These are phyloP conservation scores for Diutina siamensis DNA, from an alignment of 1,139 yeast species.

Conservation along the genomic window DNA sequence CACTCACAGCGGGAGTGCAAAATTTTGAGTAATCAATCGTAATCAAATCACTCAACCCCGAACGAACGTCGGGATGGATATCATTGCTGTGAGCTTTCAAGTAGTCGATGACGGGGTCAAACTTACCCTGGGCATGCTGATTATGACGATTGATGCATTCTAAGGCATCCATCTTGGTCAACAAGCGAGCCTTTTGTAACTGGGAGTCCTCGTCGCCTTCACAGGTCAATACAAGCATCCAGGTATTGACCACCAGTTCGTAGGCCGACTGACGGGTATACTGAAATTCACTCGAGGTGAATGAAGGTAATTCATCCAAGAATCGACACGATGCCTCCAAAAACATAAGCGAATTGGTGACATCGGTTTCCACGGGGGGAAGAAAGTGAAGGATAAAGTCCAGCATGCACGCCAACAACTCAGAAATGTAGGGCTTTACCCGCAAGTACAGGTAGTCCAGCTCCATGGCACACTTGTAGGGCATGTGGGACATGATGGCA, in stretches of 20 bases:
- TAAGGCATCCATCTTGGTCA: constrained; percentile 13
- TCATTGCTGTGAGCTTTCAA: constrained; percentile 25
- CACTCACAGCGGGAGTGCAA: constrained; percentile 16
- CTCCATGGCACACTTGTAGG: constrained; percentile 61
- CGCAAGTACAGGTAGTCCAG: constrained; percentile 86
- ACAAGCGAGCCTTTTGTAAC: constrained; percentile 20
- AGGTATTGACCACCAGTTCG: constrained; percentile 70
- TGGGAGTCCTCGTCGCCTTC: neutral
- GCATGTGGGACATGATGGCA: constrained; percentile 39
- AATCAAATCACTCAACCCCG: constrained; percentile 25
- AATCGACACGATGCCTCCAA: constrained; percentile 56
- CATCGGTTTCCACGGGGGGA: constrained; percentile 60
- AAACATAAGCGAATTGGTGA: constrained; percentile 42
- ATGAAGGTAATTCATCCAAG: constrained; percentile 61
- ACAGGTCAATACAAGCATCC: constrained; percentile 44
- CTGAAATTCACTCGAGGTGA: constrained; percentile 60
- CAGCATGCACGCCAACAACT: constrained; percentile 64
- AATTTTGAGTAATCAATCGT: constrained; percentile 37
- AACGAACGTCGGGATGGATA: constrained; percentile 16
- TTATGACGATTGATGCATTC: constrained; percentile 50
- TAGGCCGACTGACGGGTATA: constrained; percentile 63
- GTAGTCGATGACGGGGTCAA: constrained; percentile 35
- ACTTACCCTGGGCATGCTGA: constrained; percentile 39
- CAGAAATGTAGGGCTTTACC: constrained; percentile 62
- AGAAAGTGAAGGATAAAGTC: constrained; percentile 72